These are phyloP conservation scores for Powellomyces hirtus DNA, from an alignment of 192 early-diverging fungal species.

Conservation along the genomic window DNA sequence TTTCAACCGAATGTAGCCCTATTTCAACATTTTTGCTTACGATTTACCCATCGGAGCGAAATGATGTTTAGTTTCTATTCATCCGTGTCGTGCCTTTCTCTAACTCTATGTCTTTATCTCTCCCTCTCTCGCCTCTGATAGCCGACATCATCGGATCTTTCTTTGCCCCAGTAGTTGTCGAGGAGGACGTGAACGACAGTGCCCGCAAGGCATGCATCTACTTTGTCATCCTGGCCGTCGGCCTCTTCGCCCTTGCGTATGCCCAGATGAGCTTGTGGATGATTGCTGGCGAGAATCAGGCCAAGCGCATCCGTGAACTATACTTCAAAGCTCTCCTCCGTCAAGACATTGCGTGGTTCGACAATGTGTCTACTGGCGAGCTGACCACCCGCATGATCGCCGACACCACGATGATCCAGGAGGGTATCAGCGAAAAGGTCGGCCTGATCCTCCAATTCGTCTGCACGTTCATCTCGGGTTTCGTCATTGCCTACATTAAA, in stretches of 20 bases:
- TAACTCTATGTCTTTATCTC: no score
- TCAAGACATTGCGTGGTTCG: slow-evolving; percentile 48
- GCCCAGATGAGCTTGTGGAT: slow-evolving; percentile 31
- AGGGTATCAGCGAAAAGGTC: slow-evolving; percentile 56
- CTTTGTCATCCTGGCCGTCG: slow-evolving; percentile 15
- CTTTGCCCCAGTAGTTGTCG: not conserved
- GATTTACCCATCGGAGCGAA: no score
- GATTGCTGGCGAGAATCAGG: slow-evolving; percentile 28
- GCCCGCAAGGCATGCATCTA: not conserved
- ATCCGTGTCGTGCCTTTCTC: no score
- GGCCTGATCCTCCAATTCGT: slow-evolving; percentile 40
- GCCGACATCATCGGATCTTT: not conserved
- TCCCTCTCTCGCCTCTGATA: not conserved
- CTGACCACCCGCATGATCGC: slow-evolving; percentile 38
- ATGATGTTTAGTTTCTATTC: no score
- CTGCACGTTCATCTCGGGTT: slow-evolving; percentile 43
- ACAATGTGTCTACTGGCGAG: slow-evolving; percentile 25
- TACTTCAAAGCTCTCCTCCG: slow-evolving; percentile 40
- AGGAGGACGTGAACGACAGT: not conserved
- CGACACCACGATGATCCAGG: slow-evolving; percentile 48
- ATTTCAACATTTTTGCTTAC: no score
- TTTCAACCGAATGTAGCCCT: no score
- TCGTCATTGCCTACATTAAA: slow-evolving; percentile 47
- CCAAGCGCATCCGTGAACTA: slow-evolving; percentile 35
- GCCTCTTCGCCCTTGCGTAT: slow-evolving; percentile 13